Base-by-base conservation (phyloP, 257 asterid genomes). In the Capsicum pubescens region DNA sequence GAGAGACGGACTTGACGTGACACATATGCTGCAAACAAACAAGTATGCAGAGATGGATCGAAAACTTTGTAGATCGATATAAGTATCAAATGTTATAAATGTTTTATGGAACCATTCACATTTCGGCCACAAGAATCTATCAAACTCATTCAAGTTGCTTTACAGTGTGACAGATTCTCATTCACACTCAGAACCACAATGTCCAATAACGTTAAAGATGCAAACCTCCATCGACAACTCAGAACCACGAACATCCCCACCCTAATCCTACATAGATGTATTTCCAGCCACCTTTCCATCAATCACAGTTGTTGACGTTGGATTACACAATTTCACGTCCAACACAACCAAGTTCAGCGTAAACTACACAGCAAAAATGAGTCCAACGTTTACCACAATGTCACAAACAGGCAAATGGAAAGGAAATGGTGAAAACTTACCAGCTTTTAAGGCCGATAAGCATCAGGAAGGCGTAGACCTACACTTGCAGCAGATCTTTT, bases 401-500 rank as follows among this genome's bases (percentile, higher is more conserved):
- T 50, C 39, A 52, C 2, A 74, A 35, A 12, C 81, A 76, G 52
- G 61, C 7, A 0, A 76, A 82, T 16, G 61, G 66, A 68, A 46
- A 12, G 26, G 21, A 6, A 72, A 21, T 35, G 14, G 15, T 7
- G 12, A 50, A 66, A 80, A 67, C 90, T 84, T 71, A 90, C 92
- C 89, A 54, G 21, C 79, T 57, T 83, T 91, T 88, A 94, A 19
- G 91, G 77, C 92, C 89, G 87, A 87, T 94, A 94, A 79, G 83
- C 95, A 4, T 94, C 91, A 26, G 98, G 98, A 86, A 96, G 98
- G 84, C 83, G 92, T 78, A 96, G 97, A 83, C 98, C 99, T n/a
- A 96, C 99, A 26, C 98, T 94, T 42, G 98, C 92, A 80, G 97
- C 99, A 86, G 98, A 96, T 90, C 91, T 96, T 14, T 92, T 90